Evolutionary conservation across 1,284 basidiomycete genomes (phyloP), one percentile per base, ranked within the genome.

Genomic region (Salmacisia buchloeana): DNA sequence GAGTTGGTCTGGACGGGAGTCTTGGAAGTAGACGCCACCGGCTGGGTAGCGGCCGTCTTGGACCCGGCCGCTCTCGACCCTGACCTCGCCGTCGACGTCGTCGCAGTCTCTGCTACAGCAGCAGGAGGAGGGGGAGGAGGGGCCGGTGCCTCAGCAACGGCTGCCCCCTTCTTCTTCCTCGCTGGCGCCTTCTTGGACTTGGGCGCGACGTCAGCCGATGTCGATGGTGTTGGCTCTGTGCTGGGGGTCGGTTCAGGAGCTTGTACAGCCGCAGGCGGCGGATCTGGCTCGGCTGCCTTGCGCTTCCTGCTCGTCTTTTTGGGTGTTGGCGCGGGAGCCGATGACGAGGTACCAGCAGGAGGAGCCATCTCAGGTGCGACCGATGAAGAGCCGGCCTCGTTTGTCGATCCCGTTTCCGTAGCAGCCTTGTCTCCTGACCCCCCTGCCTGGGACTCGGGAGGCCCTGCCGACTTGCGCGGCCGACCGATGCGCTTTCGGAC

Each of bases 391-490:
- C n/a, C n/a, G n/a, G n/a, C n/a, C n/a, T n/a, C n/a, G n/a, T n/a
- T n/a, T n/a, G n/a, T n/a, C n/a, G n/a, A n/a, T n/a, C n/a, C n/a
- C n/a, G n/a, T n/a, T n/a, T n/a, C n/a, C n/a, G n/a, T n/a, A n/a
- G n/a, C n/a, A n/a, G n/a, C n/a, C n/a, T n/a, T n/a, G n/a, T n/a
- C n/a, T n/a, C n/a, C n/a, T n/a, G n/a, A n/a, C n/a, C n/a, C n/a
- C n/a, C n/a, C n/a, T n/a, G n/a, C n/a, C n/a, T n/a, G n/a, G n/a
- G n/a, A n/a, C n/a, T n/a, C n/a, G n/a, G n/a, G n/a, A n/a, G n/a
- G n/a, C n/a, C n/a, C n/a, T n/a, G n/a, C n/a, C n/a, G n/a, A n/a
- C 49, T 54, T 54, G 15, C 49, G 49, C 12, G 49, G 49, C 10
- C 49, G 49, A 1, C 49, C 49, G 21, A 54, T 54, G 13, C 21